Evolutionary conservation across 352 stramenopile genomes (phyloP).

Genomic region (Phytophthora fragariaefolia): DNA sequence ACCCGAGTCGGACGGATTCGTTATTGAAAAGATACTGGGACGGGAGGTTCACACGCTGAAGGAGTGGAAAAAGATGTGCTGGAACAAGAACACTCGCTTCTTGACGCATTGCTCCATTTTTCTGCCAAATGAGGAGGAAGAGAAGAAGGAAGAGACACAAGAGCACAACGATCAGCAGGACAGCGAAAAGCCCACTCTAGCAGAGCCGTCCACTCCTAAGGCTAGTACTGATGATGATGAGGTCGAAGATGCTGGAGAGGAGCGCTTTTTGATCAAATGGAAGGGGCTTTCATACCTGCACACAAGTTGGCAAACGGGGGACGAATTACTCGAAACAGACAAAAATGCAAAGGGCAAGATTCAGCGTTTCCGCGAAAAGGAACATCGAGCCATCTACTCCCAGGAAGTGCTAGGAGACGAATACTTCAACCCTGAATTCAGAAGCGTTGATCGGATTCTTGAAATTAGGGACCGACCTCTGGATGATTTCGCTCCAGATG

Average conservation of each 20-base stretch:
- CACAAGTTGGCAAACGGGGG: conserved; percentile 91
- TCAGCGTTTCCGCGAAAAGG: conserved; percentile 86
- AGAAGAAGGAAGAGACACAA: conserved; percentile 21
- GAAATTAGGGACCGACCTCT: conserved; percentile 81
- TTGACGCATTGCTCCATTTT: conserved; percentile 87
- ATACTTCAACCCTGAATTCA: conserved; percentile 92
- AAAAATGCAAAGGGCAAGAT: conserved; percentile 89
- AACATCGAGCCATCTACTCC: conserved; percentile 53
- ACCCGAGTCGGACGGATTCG: conserved; percentile 65
- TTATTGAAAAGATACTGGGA: conserved; percentile 87
- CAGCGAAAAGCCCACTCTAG: background rate
- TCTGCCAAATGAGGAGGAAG: conserved; percentile 54
- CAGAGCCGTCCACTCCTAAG: conserved; percentile 7
- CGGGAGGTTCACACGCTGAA: conserved; percentile 81
- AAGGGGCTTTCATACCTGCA: conserved; percentile 90
- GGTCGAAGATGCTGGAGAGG: conserved; percentile 55
- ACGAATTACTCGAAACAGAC: conserved; percentile 81
- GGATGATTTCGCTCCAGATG: conserved; percentile 68
- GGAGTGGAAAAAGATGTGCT: conserved; percentile 80
- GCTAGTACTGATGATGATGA: conserved; percentile 27
- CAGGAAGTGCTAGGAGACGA: conserved; percentile 79
- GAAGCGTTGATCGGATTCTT: conserved; percentile 90
- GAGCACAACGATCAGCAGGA: conserved; percentile 17
- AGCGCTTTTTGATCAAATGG: conserved; percentile 93
- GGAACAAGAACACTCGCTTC: conserved; percentile 78